Conservation (phyloP, 2,329 filamentous ascomycete species). For the Fusarium nurragi region DNA sequence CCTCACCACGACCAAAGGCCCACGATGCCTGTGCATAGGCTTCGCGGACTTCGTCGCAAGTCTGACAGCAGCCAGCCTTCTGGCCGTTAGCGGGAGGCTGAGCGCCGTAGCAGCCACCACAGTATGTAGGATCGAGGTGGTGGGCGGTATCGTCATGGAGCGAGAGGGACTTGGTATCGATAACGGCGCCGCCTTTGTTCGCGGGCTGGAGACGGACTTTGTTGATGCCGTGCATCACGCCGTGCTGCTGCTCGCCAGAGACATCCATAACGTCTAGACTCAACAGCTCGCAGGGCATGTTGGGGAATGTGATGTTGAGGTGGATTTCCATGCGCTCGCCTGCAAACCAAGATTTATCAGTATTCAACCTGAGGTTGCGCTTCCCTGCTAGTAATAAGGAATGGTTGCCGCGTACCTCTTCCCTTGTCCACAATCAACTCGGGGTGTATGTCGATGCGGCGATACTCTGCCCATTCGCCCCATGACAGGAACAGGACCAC, state of each 20-base stretch:
- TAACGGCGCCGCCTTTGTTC: conserved; percentile 77
- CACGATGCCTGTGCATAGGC: conserved; percentile 90
- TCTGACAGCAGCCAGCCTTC: conserved; percentile 95
- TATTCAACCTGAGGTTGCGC: conserved; percentile 2
- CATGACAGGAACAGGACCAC: conserved; percentile 88
- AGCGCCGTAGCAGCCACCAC: conserved; percentile 92
- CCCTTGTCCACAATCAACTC: conserved; percentile 97
- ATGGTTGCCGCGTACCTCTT: conserved; percentile 69
- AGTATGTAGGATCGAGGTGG: conserved; percentile 92
- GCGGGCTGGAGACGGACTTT: conserved; percentile 84
- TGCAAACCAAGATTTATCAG: conserved; percentile 49
- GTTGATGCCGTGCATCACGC: conserved; percentile 89
- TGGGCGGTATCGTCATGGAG: conserved; percentile 72
- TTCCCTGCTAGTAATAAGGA: neutral
- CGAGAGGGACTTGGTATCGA: conserved; percentile 74
- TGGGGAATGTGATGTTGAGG: conserved; percentile 95
- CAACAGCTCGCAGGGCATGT: conserved; percentile 91
- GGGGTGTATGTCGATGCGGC: conserved; percentile 84
- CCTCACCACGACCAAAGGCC: conserved; percentile 93
- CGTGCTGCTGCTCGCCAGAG: conserved; percentile 94
- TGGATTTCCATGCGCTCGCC: conserved; percentile 99
- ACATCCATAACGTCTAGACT: conserved; percentile 99
- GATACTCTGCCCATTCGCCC: conserved; percentile 97
- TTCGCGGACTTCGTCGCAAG: conserved; percentile 94
- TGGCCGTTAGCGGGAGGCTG: conserved; percentile 72